Evolutionary conservation across 441 rosid genomes (phyloP), one percentile per base, ranked within the genome.

Genomic region (Syzygium syzygioides): DNA sequence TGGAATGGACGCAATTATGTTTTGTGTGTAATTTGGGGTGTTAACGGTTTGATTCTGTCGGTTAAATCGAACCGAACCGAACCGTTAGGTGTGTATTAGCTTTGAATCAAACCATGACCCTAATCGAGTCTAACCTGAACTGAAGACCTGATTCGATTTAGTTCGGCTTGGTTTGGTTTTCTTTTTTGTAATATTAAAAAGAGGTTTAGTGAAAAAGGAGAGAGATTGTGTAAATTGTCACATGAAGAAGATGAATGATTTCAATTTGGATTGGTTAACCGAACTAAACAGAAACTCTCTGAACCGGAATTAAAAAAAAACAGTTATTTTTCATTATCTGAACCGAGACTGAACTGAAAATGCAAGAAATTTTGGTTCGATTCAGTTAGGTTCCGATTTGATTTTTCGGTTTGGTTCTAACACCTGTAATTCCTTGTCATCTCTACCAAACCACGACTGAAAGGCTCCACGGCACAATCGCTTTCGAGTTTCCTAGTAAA

Each of bases 271-370:
- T 59, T 59, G 28, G 0, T 59, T 12, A 59, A 59, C 3, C 13
- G 3, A 59, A 59, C 28, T 7, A 0, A 59, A 59, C 13, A 0
- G 1, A 59, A 59, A 10, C 0, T 59, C 11, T 59, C 1, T 12
- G 0, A 59, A 26, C 3, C 13, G 0, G 5, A 59, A 59, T 59
- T 25, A 1, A 59, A 59, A 59, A 1, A 59, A 59, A 59, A 26
- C 0, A 59, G 11, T 59, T 59, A 4, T 59, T 59, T 59, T 59
- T 59, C 30, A 59, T 59, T 11, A 12, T 26, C 3, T 0, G 1
- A 0, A 59, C 15, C 0, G 2, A 0, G 5, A 57, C 3, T 0
- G 0, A 4, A 26, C 1, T 0, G 0, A 59, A 59, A 59, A 0
- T 59, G 1, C 30, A 11, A 0, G 7, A 59, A 59, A 59, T 10